phyloP scores from a whole-genome alignment of 2,329 filamentous ascomycete species.

The Colletotrichum salicis region DNA sequence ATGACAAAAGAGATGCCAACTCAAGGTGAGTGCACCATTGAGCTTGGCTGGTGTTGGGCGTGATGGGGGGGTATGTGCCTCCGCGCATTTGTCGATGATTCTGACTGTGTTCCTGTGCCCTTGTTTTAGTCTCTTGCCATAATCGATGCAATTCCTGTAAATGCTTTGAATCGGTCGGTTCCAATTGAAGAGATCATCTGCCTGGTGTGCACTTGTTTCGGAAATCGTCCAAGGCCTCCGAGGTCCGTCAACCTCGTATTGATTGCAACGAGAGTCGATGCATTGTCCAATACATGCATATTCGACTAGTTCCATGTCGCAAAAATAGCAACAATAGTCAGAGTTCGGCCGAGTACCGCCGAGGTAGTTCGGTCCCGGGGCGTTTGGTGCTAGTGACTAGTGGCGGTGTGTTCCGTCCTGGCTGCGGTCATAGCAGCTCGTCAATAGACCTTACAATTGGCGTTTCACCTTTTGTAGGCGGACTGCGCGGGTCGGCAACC shows the following conservation, averaged over 20 bases:
- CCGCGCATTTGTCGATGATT: neutral
- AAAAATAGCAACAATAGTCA: conserved; percentile 16
- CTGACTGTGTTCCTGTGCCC: neutral
- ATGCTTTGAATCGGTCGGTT: conserved; percentile 6
- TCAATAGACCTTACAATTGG: conserved; percentile 83
- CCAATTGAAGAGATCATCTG: neutral
- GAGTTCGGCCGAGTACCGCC: conserved; percentile 22
- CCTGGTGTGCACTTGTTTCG: conserved; percentile 7
- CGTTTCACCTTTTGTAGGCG: conserved; percentile 77
- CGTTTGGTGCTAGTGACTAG: conserved; percentile 21
- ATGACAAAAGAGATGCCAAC: conserved; percentile 36
- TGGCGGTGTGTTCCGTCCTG: conserved; percentile 23
- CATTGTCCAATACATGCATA: neutral
- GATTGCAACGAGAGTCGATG: neutral
- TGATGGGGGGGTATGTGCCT: neutral
- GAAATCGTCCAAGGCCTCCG: neutral
- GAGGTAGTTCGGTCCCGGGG: conserved; percentile 13
- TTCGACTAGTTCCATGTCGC: conserved; percentile 7
- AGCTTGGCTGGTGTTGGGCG: neutral
- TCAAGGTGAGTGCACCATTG: conserved; percentile 10
- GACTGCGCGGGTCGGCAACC: conserved; percentile 76
- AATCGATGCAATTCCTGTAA: conserved; percentile 1
- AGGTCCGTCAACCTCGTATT: conserved; percentile 2
- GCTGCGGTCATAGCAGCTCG: conserved; percentile 70
- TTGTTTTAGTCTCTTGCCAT: neutral